phyloP scores from a whole-genome alignment of 768 basidiomycete genomes.

The Piloderma croceum region DNA sequence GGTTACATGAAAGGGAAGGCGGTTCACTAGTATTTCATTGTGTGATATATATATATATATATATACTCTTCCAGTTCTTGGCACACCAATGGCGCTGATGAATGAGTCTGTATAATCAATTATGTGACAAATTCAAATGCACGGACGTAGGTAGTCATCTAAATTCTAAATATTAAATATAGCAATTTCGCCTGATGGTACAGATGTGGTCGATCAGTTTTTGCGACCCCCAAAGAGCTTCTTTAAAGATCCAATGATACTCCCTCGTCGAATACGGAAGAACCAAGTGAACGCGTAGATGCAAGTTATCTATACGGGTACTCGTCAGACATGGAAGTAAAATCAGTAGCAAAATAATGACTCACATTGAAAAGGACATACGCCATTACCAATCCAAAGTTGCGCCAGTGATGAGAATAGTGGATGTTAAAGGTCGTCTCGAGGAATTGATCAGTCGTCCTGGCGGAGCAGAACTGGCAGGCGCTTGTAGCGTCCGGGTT shows the following conservation, averaged over 20 bases:
- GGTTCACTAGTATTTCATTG: too few relatives aligned
- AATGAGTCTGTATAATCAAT: too few relatives aligned
- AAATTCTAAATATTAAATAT: conserved; percentile 13
- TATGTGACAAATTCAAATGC: too few relatives aligned
- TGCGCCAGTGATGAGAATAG: conserved; percentile 47
- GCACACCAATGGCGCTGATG: too few relatives aligned
- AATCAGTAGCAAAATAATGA: background rate
- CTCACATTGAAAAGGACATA: conserved; percentile 39
- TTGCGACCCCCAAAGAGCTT: conserved; percentile 15
- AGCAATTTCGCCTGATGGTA: conserved; percentile 16
- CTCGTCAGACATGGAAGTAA: background rate
- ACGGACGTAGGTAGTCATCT: too few relatives aligned
- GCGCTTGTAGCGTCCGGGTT: conserved; percentile 43
- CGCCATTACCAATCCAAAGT: conserved; percentile 46
- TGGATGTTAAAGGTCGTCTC: conserved; percentile 51
- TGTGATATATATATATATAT: too few relatives aligned
- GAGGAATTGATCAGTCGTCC: conserved; percentile 56
- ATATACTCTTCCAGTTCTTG: too few relatives aligned
- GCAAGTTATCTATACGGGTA: conserved; percentile 36
- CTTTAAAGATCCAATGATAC: conserved; percentile 24
- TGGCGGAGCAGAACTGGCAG: conserved; percentile 56
- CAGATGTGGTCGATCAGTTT: conserved; percentile 11
- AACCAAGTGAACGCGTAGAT: conserved; percentile 52
- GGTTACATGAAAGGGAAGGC: too few relatives aligned
- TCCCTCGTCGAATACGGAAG: conserved; percentile 42